Base-by-base conservation (phyloP, 306 rosid genomes). In the Rosa rugosa region DNA sequence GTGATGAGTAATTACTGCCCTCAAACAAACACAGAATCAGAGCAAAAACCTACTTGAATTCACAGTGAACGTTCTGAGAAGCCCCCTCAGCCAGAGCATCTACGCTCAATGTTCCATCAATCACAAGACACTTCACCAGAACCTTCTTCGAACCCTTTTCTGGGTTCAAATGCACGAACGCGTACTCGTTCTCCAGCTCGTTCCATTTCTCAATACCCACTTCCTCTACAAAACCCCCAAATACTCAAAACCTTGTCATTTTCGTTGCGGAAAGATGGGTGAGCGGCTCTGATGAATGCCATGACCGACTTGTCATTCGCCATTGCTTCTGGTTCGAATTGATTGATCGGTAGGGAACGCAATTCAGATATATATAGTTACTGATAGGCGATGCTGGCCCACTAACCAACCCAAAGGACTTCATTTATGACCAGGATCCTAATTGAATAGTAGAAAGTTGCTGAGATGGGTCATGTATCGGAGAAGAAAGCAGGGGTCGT, bases 241-340 rank as follows among this genome's bases (percentile, higher is more conserved):
- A 54, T 22, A 18, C 31, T 25, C 27, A 7, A 8, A 40, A 91
- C 85, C 84, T 87, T 91, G 89, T 95, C 98, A 83, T 80, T 11
- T 53, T 80, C 74, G 80, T 89, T 89, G 72, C 95, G 91, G 67
- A 95, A 95, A 57, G 81, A 82, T 27, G 99, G 94, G 80, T 97
- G 85, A 6, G 91, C 75, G 9, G 99, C 92, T 88, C 99, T 88
- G 80, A 95, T 92, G 68, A 95, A 92, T 4, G 91, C 96, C 79
- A 95, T 85, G 64, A 92, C 95, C 46, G 89, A 74, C 71, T 85
- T 91, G 36, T 87, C 94, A 40, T 6, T 87, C 3, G 88, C 90
- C 97, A 95, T 94, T 11, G 69, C 57, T 34, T 14, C 14, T 17
- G 77, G 27, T 25, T 25, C 1, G 27, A 1, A 25, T 25, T 25